Evolutionary conservation across 1,139 yeast species (phyloP).

Genomic region (Diutina siamensis): DNA sequence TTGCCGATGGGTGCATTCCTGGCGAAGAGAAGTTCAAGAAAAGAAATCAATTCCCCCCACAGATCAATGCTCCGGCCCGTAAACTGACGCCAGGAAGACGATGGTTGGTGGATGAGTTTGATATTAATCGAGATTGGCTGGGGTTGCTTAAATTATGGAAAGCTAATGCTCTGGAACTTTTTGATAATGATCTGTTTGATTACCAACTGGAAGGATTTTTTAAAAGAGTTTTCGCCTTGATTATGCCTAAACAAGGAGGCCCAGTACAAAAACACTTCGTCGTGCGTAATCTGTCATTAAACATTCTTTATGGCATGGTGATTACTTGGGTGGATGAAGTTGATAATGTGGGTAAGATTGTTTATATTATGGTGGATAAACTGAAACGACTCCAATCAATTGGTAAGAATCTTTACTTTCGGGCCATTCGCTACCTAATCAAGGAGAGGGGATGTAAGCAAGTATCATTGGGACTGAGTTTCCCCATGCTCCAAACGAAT

Average conservation of each 20-base stretch:
- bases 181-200: not conserved
- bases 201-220: constrained; percentile 1
- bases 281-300: constrained; percentile 47
- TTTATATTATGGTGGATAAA: constrained; percentile 43
- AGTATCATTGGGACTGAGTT: constrained; percentile 37
- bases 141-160: constrained; percentile 34
- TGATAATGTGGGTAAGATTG: constrained; percentile 30
- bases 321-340: constrained; percentile 40
- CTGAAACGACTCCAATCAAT: constrained; percentile 46
- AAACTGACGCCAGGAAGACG: constrained; percentile 24
- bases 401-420: constrained; percentile 44
- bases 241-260: not conserved
- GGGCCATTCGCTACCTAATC: constrained; percentile 41
- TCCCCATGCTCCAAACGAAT: constrained; percentile 34
- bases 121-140: constrained; percentile 39
- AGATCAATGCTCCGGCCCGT: constrained; percentile 7
- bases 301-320: constrained; percentile 46
- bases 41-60: constrained; percentile 6
- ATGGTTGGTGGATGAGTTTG: constrained; percentile 55
- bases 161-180: constrained; percentile 13
- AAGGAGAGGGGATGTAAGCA: constrained; percentile 32
- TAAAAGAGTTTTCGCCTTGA: not conserved
- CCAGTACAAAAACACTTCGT: constrained; percentile 39
- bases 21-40: constrained; percentile 33
- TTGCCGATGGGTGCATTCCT: constrained; percentile 47